Conservation (phyloP, 805 yeast species). For the Ogataea ramenticola region DNA sequence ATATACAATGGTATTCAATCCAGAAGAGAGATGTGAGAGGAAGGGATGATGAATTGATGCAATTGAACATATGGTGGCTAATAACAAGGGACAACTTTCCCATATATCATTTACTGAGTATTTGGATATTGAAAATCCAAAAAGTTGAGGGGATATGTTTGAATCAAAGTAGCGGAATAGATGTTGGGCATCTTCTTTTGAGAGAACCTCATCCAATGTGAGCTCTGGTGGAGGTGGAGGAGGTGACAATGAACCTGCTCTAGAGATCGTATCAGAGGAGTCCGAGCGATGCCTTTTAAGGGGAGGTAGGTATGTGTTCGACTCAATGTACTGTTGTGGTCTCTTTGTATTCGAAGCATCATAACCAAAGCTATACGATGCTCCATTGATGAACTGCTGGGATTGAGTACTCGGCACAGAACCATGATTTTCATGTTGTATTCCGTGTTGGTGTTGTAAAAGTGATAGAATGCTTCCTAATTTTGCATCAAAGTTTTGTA, state of each 20-base stretch:
- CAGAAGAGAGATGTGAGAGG: conserved; percentile 15
- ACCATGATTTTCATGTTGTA: background rate
- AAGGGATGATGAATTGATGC: conserved; percentile 55
- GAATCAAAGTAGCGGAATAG: conserved; percentile 45
- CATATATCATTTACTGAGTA: conserved; percentile 44
- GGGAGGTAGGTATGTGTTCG: background rate
- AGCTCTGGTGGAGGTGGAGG: background rate
- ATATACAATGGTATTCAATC: conserved; percentile 23
- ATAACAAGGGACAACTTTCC: conserved; percentile 48
- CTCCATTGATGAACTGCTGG: too few species aligned
- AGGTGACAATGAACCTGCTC: background rate
- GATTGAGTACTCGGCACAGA: background rate
- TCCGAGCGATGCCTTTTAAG: background rate
- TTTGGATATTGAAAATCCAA: conserved; percentile 54
- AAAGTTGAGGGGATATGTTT: conserved; percentile 54
- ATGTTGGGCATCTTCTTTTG: conserved; percentile 30
- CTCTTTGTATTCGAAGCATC: background rate
- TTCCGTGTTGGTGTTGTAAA: conserved; percentile 20
- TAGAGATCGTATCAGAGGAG: background rate
- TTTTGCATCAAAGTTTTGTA: conserved; percentile 32
- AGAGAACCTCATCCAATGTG: conserved; percentile 13
- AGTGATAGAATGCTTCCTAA: conserved; percentile 30
- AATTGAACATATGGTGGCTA: conserved; percentile 54
- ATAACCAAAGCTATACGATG: too few species aligned
- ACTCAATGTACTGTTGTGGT: background rate